phyloP scores from a whole-genome alignment of 163 green algal species.

The Scenedesmus sp. region DNA sequence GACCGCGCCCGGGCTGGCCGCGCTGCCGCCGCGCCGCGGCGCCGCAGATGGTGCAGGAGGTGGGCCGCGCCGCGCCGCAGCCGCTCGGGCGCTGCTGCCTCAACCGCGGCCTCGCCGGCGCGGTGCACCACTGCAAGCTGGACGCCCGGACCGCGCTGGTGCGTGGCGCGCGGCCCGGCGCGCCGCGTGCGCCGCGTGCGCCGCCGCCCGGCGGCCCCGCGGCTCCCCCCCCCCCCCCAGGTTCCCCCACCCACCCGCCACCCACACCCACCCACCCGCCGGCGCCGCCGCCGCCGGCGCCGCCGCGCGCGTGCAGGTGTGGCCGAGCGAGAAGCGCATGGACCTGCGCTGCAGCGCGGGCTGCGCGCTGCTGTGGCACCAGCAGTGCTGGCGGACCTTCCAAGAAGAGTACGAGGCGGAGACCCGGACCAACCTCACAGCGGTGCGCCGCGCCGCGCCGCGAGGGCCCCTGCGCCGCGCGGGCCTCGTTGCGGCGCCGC shows the following conservation, averaged over 20 bases:
- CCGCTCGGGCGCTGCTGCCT: constrained; percentile 26
- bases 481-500: too few relatives aligned
- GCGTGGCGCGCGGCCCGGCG: background rate
- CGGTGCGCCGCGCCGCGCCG: too few relatives aligned
- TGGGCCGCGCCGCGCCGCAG: background rate
- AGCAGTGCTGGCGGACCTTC: constrained; percentile 24
- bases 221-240: too few relatives aligned
- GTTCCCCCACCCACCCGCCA: too few relatives aligned
- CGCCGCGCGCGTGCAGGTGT: constrained; percentile 1
- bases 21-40: too few relatives aligned
- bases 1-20: too few relatives aligned
- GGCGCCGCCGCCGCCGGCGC: background rate
- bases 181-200: too few relatives aligned
- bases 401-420: constrained; percentile 36
- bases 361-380: constrained; percentile 31
- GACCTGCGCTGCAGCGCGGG: constrained; percentile 29
- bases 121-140: background rate
- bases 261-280: too few relatives aligned
- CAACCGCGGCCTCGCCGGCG: constrained; percentile 3
- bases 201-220: too few relatives aligned
- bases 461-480: background rate
- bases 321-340: constrained; percentile 15
- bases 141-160: background rate
- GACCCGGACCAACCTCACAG: constrained; percentile 23
- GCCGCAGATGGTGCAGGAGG: too few relatives aligned